Conservation (phyloP, 768 basidiomycete genomes). For the Phlegmacium glaucopus region DNA sequence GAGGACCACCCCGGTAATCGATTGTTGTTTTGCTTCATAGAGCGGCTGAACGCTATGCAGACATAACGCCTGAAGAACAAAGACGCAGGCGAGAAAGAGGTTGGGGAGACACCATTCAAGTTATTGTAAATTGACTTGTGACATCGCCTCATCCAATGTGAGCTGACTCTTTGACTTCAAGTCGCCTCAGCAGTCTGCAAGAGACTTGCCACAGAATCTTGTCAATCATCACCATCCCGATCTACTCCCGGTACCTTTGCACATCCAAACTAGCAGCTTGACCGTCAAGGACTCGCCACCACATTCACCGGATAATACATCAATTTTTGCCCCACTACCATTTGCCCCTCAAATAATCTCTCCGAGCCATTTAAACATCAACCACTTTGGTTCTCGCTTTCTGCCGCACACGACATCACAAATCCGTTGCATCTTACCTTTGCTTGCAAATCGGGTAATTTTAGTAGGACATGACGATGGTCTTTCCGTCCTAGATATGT, state of each 20-base stretch:
- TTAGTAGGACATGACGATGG: conserved; percentile 80
- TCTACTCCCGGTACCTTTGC: conserved; percentile 23
- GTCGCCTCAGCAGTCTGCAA: background rate
- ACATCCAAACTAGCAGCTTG: conserved; percentile 44
- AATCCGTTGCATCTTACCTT: conserved; percentile 72
- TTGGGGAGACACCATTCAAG: conserved; percentile 55
- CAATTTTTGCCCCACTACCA: conserved; percentile 35
- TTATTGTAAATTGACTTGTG: conserved; percentile 4
- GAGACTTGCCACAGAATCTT: background rate
- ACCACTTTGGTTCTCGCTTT: conserved; percentile 83
- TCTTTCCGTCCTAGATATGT: conserved; percentile 80
- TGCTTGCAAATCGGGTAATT: conserved; percentile 61
- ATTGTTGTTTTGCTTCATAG: conserved; percentile 31
- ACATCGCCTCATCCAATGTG: background rate
- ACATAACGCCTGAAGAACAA: conserved; percentile 57
- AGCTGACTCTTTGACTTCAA: background rate
- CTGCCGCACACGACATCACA: conserved; percentile 74
- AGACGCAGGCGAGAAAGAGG: conserved; percentile 59
- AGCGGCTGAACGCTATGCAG: conserved; percentile 79
- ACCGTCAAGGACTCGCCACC: conserved; percentile 25
- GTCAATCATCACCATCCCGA: conserved; percentile 20
- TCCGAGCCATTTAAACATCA: conserved; percentile 65
- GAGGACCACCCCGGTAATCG: background rate
- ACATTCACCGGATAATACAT: conserved; percentile 19
- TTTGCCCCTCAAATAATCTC: conserved; percentile 47